A percentile compares a stretch with the other conserved stretches of the same genome.
These are phyloP conservation scores for Beauveria caledonica DNA, from an alignment of 2,329 filamentous ascomycete species.

Conservation along the genomic window DNA sequence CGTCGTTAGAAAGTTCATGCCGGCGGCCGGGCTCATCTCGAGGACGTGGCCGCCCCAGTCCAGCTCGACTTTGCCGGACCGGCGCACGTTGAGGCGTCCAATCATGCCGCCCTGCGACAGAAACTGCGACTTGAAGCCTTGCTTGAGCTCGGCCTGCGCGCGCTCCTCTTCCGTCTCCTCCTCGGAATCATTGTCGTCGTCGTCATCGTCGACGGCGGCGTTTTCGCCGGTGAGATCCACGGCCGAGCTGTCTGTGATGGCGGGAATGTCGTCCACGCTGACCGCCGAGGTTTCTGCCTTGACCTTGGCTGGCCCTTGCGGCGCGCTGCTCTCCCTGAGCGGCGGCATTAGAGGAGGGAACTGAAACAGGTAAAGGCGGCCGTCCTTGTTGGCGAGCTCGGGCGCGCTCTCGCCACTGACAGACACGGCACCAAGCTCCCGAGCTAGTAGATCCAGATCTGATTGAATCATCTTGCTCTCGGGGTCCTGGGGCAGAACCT, in stretches of 20 bases:
- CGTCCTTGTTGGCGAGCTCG: slow-evolving; percentile 36
- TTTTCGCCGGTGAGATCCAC: slow-evolving; percentile 35
- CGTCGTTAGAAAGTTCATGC: slow-evolving; percentile 48
- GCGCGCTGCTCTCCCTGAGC: slow-evolving; percentile 28
- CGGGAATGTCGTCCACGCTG: slow-evolving; percentile 28
- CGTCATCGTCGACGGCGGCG: slow-evolving; percentile 14
- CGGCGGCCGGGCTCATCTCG: slow-evolving; percentile 42
- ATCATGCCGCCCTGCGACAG: slow-evolving; percentile 48
- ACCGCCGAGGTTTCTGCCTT: slow-evolving; percentile 36
- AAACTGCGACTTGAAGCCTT: slow-evolving; percentile 30
- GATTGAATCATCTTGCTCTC: slow-evolving; percentile 32
- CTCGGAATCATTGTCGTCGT: slow-evolving; percentile 23
- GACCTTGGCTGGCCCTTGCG: slow-evolving; percentile 22
- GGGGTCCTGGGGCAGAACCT: slow-evolving; percentile 23
- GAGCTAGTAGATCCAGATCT: slow-evolving; percentile 34
- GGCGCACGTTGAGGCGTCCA: slow-evolving; percentile 51
- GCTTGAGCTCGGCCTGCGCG: slow-evolving; percentile 23
- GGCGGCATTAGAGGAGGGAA: slow-evolving; percentile 55
- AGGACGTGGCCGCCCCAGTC: slow-evolving; percentile 53
- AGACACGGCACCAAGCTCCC: slow-evolving; percentile 33
- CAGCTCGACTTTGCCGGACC: slow-evolving; percentile 54
- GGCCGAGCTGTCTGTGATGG: slow-evolving; percentile 18
- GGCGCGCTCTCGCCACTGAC: slow-evolving; percentile 21
- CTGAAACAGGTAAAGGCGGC: slow-evolving; percentile 56
- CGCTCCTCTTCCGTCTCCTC: slow-evolving; percentile 19